A percentile compares a stretch with the other conserved stretches of the same genome.
Evolutionary conservation across 768 basidiomycete species (phyloP).

Genomic region (Macrolepiota albuminosa): DNA sequence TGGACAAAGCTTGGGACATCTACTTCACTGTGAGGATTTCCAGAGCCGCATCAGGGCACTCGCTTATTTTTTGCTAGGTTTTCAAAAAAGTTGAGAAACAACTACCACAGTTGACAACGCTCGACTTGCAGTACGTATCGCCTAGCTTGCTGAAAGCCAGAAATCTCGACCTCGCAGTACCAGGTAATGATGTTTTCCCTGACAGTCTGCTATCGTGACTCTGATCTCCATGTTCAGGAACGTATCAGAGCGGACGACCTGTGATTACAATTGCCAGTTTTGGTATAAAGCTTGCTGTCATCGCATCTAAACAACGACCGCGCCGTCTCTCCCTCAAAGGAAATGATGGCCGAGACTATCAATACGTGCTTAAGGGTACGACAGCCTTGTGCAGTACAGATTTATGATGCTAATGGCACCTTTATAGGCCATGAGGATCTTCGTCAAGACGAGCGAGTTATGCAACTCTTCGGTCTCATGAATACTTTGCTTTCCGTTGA

Average conservation of each 20-base stretch:
- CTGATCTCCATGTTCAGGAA: conserved; percentile 45
- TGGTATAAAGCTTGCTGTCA: conserved; percentile 85
- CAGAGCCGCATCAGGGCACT: neutral
- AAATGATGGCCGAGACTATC: conserved; percentile 89
- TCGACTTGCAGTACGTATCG: conserved; percentile 97
- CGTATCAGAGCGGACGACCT: conserved; percentile 85
- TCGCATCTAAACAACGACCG: conserved; percentile 95
- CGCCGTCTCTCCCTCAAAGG: conserved; percentile 84
- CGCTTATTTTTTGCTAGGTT: conserved; percentile 45
- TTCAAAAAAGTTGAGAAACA: conserved; percentile 97
- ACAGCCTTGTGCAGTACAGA: too few species aligned
- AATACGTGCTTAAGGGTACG: conserved; percentile 85
- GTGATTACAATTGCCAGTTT: conserved; percentile 83
- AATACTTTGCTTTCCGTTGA: conserved; percentile 93
- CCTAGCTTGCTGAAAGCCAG: conserved; percentile 85
- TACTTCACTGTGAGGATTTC: conserved; percentile 74
- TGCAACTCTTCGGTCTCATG: conserved; percentile 97
- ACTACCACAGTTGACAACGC: conserved; percentile 77
- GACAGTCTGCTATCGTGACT: neutral
- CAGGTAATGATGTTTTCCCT: conserved; percentile 45
- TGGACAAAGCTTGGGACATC: conserved; percentile 98
- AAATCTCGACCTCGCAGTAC: conserved; percentile 92
- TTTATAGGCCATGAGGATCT: conserved; percentile 90
- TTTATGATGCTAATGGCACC: neutral
- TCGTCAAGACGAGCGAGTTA: conserved; percentile 97